Conservation (phyloP, 2,329 filamentous ascomycete species). For the Didymella pomorum region DNA sequence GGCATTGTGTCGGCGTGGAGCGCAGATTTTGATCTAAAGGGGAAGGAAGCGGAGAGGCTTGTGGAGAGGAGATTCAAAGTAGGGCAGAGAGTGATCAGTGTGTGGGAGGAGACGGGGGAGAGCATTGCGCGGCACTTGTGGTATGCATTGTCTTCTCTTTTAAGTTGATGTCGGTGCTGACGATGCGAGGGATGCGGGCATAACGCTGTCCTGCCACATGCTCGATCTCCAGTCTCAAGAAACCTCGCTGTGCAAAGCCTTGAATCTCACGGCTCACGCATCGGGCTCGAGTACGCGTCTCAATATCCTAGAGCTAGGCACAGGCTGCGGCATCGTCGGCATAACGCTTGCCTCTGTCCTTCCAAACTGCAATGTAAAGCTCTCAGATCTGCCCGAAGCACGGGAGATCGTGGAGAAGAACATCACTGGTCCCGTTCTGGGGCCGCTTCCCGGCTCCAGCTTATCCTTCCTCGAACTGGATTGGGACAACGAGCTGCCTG, state of each 20-base stretch:
- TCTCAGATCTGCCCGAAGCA: constrained; percentile 73
- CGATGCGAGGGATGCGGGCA: constrained; percentile 62
- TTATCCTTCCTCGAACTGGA: constrained; percentile 64
- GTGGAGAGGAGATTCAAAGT: constrained; percentile 64
- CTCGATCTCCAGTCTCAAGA: constrained; percentile 37
- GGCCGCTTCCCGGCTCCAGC: constrained; percentile 53
- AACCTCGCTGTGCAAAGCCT: neutral
- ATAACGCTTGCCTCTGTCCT: constrained; percentile 67
- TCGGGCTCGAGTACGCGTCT: constrained; percentile 21
- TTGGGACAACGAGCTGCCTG: constrained; percentile 66
- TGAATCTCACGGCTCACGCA: neutral
- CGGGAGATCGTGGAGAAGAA: constrained; percentile 67
- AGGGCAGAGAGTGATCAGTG: constrained; percentile 53
- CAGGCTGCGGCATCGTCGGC: constrained; percentile 72
- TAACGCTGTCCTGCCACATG: constrained; percentile 63
- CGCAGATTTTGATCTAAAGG: constrained; percentile 53
- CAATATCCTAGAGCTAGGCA: constrained; percentile 69
- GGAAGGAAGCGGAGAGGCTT: constrained; percentile 57
- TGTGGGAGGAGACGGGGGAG: constrained; percentile 76
- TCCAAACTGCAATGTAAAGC: constrained; percentile 60
- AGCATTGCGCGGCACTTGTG: constrained; percentile 77
- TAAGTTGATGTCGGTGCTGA: neutral
- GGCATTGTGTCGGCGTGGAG: constrained; percentile 67
- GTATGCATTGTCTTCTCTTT: constrained; percentile 52
- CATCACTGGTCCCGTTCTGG: constrained; percentile 51